These are phyloP conservation scores for Penicillium sp. DNA, from an alignment of 2,329 filamentous ascomycete species.

Conservation along the genomic window DNA sequence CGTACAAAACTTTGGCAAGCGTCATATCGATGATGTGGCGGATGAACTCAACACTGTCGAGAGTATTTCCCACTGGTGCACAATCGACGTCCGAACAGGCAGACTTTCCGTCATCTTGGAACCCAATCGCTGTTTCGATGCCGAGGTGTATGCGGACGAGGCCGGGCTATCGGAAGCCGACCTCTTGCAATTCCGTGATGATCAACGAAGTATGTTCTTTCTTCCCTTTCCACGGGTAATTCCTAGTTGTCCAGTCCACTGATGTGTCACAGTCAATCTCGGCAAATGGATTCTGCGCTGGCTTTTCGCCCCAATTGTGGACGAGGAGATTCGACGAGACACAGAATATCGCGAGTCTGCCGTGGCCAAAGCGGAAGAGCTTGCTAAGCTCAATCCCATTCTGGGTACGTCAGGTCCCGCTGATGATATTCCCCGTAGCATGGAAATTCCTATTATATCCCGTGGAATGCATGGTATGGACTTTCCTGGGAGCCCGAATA, in stretches of 20 bases:
- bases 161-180: conserved; percentile 59
- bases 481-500: conserved; percentile 56
- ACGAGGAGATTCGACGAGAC: conserved; percentile 83
- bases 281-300: conserved; percentile 95
- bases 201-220: conserved; percentile 71
- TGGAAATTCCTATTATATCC: conserved; percentile 28
- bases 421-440: conserved; percentile 33
- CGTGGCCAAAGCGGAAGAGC: conserved; percentile 58
- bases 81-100: conserved; percentile 87
- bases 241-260: background rate
- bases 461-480: conserved; percentile 55
- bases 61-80: conserved; percentile 92
- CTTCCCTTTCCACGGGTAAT: background rate
- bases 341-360: conserved; percentile 65
- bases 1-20: conserved; percentile 87
- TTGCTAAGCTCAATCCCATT: conserved; percentile 50
- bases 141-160: conserved; percentile 94
- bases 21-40: conserved; percentile 87
- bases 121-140: conserved; percentile 94
- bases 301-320: conserved; percentile 80
- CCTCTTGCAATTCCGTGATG: conserved; percentile 76
- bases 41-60: conserved; percentile 80
- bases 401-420: conserved; percentile 58
- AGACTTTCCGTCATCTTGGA: conserved; percentile 86
- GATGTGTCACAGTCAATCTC: conserved; percentile 66